phyloP scores from a whole-genome alignment of 192 early-diverging fungal species.

The Coemansia sp. region DNA sequence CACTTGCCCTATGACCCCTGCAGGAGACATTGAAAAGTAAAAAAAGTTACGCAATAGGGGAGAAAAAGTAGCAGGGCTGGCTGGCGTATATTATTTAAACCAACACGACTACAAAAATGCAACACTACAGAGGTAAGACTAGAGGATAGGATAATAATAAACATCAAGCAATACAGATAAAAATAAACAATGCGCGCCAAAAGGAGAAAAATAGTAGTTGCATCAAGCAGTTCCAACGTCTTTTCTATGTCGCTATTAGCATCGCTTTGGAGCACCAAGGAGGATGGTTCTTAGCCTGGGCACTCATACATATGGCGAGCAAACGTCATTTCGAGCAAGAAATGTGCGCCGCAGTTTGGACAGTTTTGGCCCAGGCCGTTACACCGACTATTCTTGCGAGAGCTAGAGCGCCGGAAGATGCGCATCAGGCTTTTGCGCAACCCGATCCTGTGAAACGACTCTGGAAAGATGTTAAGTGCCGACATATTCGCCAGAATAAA shows the following conservation, averaged over 20 bases:
- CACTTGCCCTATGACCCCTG: background rate
- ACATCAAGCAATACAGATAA: slow-evolving; percentile 2
- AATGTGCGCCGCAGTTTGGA: slow-evolving; percentile 51
- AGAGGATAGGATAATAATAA: background rate
- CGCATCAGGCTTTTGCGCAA: slow-evolving; percentile 46
- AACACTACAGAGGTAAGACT: background rate
- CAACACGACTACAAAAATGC: background rate
- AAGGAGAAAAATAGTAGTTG: background rate
- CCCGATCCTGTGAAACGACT: slow-evolving; percentile 38
- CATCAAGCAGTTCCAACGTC: background rate
- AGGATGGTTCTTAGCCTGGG: slow-evolving; percentile 3
- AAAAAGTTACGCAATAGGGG: background rate
- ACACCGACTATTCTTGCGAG: slow-evolving; percentile 43
- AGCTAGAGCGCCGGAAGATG: slow-evolving; percentile 33
- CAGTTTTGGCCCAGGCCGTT: slow-evolving; percentile 47
- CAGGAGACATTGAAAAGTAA: background rate
- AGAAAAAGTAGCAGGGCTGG: background rate
- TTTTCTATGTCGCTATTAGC: background rate
- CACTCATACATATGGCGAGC: slow-evolving; percentile 53
- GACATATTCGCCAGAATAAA: slow-evolving; percentile 19
- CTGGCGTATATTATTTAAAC: background rate
- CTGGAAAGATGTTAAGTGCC: slow-evolving; percentile 36
- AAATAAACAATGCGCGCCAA: slow-evolving; percentile 1
- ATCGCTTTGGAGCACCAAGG: background rate
- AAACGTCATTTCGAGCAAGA: slow-evolving; percentile 51